Evolutionary conservation across 306 rosid species (phyloP), one percentile per base, ranked within the genome.

Genomic region (Parietaria judaica): DNA sequence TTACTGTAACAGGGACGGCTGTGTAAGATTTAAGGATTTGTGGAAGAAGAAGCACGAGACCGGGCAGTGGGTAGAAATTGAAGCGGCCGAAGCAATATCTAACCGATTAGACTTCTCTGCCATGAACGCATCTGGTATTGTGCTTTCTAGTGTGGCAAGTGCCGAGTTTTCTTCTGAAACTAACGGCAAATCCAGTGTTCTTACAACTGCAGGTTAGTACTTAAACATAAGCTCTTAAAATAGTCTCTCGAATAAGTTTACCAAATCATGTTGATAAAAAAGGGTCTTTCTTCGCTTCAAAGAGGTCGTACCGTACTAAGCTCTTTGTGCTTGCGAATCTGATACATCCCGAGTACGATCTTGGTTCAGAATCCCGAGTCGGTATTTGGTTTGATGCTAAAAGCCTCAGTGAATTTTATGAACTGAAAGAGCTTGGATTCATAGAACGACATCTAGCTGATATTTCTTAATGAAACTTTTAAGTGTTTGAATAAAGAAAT

Each of bases 11-110:
- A 94, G 97, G 89, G 89, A 82, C 69, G 99, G 95, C 51, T 83
- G 94, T 60, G 64, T 58, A 71, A 84, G 85, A 72, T 94, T 77
- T 65, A 82, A 78, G 78, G 90, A 88, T 50, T 77, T 94, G 49
- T 94, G 99, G 99, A 88, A 77, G 82, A 80, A 82, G 78, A 94
- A 94, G 82, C 97, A 94, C 69, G 99, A 94, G 81, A 84, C 77
- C 61, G 99, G 99, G 49, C 99, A 88, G 67, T 94, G 99, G 99
- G 80, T 88, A 70, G 97, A 94, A 74, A 86, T 94, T 60, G 99
- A 82, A 72, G 89, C 89, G 55, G 82, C 94, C 66, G 99, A 88
- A 70, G 80, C 77, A 56, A 72, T 92, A 76, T 65, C 84, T 75
- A 74, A 51, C 74, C 80, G 84, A 49, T 43, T 84, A 49, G 89